A percentile compares a stretch with the other conserved stretches of the same genome.
These are phyloP conservation scores for Talaromyces trachyspermus DNA, from an alignment of 495 filamentous ascomycete genomes.

Conservation along the genomic window DNA sequence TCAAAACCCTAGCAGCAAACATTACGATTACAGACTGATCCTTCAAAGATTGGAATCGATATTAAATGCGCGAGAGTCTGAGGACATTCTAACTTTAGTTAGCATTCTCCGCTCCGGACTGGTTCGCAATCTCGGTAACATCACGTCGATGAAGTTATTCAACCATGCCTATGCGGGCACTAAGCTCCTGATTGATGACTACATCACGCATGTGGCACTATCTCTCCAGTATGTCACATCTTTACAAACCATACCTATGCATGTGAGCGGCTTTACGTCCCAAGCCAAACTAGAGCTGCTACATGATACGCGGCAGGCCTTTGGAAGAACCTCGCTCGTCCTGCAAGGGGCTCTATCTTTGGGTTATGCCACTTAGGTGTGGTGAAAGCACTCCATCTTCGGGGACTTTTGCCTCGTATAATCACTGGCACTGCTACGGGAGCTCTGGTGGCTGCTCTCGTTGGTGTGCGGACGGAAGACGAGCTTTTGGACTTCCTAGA, in stretches of 20 bases:
- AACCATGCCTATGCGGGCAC: conserved; percentile 83
- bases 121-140: conserved; percentile 87
- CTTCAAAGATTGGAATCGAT: conserved; percentile 66
- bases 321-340: conserved; percentile 79
- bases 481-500: conserved; percentile 71
- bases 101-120: conserved; percentile 79
- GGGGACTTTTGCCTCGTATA: conserved; percentile 80
- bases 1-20: conserved; percentile 68
- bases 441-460: conserved; percentile 82
- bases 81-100: conserved; percentile 66
- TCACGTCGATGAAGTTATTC: conserved; percentile 75
- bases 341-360: conserved; percentile 91
- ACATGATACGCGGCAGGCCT: conserved; percentile 84
- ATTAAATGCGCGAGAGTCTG: conserved; percentile 63
- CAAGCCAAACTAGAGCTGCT: conserved; percentile 83
- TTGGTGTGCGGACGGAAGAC: conserved; percentile 82
- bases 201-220: conserved; percentile 73
- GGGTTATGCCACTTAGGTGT: conserved; percentile 88
- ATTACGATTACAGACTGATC: conserved; percentile 89
- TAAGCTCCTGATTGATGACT: conserved; percentile 85
- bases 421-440: conserved; percentile 89
- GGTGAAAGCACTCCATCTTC: conserved; percentile 76
- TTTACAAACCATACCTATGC: conserved; percentile 54
- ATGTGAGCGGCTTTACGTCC: conserved; percentile 57
- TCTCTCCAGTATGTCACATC: conserved; percentile 70